These are phyloP conservation scores for Saccharomycopsis vini DNA, from an alignment of 805 yeast species.

Conservation along the genomic window DNA sequence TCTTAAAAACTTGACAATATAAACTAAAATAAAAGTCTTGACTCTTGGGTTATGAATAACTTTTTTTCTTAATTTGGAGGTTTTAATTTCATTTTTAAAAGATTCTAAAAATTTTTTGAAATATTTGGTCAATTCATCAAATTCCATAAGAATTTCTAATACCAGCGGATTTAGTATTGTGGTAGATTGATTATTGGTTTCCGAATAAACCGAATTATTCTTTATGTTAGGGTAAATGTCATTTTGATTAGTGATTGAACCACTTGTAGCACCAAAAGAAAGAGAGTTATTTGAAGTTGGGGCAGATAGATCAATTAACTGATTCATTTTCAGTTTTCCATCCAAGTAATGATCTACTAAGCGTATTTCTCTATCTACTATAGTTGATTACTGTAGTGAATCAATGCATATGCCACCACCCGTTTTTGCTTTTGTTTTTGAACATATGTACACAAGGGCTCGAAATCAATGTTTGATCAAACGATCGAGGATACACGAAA, in stretches of 20 bases:
- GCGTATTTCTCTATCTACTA: too few relatives aligned
- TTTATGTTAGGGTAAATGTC: neutral
- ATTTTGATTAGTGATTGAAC: neutral
- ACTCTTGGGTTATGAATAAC: conserved; percentile 3
- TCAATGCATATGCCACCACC: too few relatives aligned
- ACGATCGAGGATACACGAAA: too few relatives aligned
- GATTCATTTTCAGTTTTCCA: neutral
- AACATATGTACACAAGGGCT: too few relatives aligned
- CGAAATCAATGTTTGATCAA: too few relatives aligned
- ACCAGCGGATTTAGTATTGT: neutral
- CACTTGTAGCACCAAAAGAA: conserved; percentile 2
- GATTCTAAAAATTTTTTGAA: neutral
- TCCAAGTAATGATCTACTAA: neutral
- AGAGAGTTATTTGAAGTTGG: neutral
- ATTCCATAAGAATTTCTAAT: neutral
- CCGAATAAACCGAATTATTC: neutral
- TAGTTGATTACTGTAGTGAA: too few relatives aligned
- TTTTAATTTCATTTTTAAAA: neutral
- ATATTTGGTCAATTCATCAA: neutral
- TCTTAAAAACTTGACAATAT: conserved; percentile 1
- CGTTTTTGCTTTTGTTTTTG: too few relatives aligned
- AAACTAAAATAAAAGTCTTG: conserved; percentile 2
- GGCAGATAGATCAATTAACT: conserved; percentile 1
- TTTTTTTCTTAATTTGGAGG: neutral
- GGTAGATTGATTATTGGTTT: neutral